Conservation (phyloP, 108 stramenopile genomes). For the Fragilaria radians region DNA sequence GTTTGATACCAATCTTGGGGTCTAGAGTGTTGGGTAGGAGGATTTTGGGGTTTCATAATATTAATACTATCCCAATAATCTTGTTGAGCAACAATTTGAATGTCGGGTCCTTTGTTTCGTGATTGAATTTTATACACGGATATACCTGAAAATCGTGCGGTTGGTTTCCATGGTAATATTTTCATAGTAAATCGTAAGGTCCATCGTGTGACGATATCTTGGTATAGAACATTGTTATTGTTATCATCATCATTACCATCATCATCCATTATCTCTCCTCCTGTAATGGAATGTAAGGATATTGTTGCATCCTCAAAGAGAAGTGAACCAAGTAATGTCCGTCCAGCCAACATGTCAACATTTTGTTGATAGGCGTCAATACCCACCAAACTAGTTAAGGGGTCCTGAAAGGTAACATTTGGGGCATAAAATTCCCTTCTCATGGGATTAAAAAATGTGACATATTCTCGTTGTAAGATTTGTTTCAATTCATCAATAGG, state of each 20-base stretch:
- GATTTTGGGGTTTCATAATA: too few relatives aligned
- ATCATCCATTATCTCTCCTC: conserved; percentile 44
- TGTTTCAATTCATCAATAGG: conserved; percentile 63
- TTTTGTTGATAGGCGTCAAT: conserved; percentile 81
- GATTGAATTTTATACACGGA: conserved; percentile 77
- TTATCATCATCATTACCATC: too few relatives aligned
- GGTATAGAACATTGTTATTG: too few relatives aligned
- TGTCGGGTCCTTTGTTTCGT: conserved; percentile 39
- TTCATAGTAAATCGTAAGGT: conserved; percentile 82
- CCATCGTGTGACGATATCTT: conserved; percentile 82
- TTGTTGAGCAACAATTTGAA: conserved; percentile 59
- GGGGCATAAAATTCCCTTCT: conserved; percentile 72
- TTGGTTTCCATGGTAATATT: conserved; percentile 86
- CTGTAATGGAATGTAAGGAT: conserved; percentile 75
- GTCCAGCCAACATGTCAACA: conserved; percentile 88
- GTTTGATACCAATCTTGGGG: conserved; percentile 42
- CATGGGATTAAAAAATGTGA: conserved; percentile 91
- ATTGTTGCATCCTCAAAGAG: conserved; percentile 89
- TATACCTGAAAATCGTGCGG: conserved; percentile 88
- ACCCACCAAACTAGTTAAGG: conserved; percentile 76
- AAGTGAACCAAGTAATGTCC: conserved; percentile 76
- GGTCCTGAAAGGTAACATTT: conserved; percentile 79
- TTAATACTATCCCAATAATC: conserved; percentile 97
- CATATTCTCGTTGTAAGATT: conserved; percentile 77
- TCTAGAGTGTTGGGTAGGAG: too few relatives aligned